Base-by-base conservation (phyloP, 1,284 basidiomycete genomes). In the Irpex rosettiformis region DNA sequence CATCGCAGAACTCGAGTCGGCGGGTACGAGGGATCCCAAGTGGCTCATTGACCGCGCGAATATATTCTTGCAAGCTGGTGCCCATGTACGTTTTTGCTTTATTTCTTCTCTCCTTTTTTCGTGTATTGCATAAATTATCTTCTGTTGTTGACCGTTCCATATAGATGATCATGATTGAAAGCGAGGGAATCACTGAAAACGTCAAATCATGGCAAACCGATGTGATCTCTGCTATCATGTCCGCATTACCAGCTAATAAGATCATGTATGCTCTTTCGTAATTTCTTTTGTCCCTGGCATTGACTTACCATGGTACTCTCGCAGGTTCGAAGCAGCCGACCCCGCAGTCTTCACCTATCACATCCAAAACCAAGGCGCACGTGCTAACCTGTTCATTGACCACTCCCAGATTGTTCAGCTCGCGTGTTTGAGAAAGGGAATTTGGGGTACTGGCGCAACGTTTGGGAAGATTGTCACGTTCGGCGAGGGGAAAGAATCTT, bases 181-280 rank as follows among this genome's bases (percentile, higher is more conserved):
- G 74, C 60, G 77, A 79, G 56, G 77, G 77, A 11, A 79, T 80
- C 58, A 80, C 77, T 0, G 79, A 79, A 66, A 80, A 80, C 65
- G 77, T 80, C 25, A 67, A 69, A 45, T 65, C 61, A 22, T 77
- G 73, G 74, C 70, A 75, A 7, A 79, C 75, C 40, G 78, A 79
- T 64, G 75, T 75, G 42, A 78, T 80, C 54, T 77, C 76, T 16
- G 71, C 73, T 5, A 74, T 80, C 29, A 76, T 73, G 28, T 72
- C 72, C 51, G 70, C 70, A 5, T 70, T 80, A 3, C 77, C 77
- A 2, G 70, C 71, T 29, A 73, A 77, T 40, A 76, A 77, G 61
- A 72, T 80, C 60, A 80, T 79, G 78, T 75, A 58, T 52, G 70
- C 57, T 42, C 13, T 30, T 40, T 59, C 48, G 21, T 28, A 40